Evolutionary conservation across 2,329 filamentous ascomycete genomes (phyloP).

Genomic region (Myriangium duriaei): DNA sequence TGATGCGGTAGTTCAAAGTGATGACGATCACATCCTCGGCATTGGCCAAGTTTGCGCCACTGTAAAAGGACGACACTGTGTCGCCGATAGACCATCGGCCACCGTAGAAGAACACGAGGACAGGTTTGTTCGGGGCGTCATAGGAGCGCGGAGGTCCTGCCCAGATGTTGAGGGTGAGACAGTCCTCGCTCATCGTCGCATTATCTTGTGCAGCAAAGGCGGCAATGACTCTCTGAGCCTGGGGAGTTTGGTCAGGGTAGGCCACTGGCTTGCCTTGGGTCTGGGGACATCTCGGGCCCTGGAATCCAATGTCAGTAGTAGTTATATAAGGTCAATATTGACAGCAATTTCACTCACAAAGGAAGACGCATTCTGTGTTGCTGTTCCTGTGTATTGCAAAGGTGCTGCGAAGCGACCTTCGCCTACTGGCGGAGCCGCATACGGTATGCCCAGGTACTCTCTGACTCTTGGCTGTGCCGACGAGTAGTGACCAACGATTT

Average conservation of each 20-base stretch:
- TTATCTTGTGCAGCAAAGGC: constrained; percentile 12
- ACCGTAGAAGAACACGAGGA: constrained; percentile 35
- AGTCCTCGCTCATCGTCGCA: constrained; percentile 26
- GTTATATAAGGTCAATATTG: not conserved
- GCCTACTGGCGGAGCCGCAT: constrained; percentile 21
- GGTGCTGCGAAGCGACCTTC: constrained; percentile 20
- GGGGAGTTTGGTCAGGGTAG: constrained; percentile 4
- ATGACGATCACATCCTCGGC: constrained; percentile 30
- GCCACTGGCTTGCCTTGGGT: constrained; percentile 5
- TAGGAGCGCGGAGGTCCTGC: constrained; percentile 21
- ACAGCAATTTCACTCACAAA: constrained; percentile 1
- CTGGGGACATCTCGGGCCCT: constrained; percentile 7
- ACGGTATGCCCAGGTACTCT: constrained; percentile 24
- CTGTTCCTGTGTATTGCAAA: constrained; percentile 21
- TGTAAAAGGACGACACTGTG: constrained; percentile 19
- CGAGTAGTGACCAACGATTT: constrained; percentile 22
- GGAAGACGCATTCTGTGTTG: constrained; percentile 11
- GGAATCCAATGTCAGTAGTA: not conserved
- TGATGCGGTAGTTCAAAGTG: constrained; percentile 22
- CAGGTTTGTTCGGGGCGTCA: constrained; percentile 25
- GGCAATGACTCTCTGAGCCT: constrained; percentile 2
- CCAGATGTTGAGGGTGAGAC: constrained; percentile 36
- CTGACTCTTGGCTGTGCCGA: constrained; percentile 10
- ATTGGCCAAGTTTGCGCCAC: constrained; percentile 31
- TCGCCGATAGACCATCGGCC: constrained; percentile 21